These are phyloP conservation scores for Pseudopithomyces chartarum DNA, from an alignment of 2,329 filamentous ascomycete species.

Conservation along the genomic window DNA sequence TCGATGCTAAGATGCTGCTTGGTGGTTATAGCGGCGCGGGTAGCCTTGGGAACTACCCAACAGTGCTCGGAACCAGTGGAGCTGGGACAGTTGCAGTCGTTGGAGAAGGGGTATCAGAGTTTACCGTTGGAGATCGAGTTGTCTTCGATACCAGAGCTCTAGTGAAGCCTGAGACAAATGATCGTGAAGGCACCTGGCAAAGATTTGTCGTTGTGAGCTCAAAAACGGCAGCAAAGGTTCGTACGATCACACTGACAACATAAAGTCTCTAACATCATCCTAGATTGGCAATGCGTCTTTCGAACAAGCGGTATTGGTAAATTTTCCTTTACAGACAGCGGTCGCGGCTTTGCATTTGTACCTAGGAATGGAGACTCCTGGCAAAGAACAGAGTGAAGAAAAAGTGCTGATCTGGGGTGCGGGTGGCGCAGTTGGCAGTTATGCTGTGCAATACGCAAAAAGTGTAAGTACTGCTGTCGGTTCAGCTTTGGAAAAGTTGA, in stretches of 20 bases:
- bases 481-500: not conserved
- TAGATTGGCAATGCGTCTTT: conserved; percentile 32
- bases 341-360: conserved; percentile 33
- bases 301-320: conserved; percentile 30
- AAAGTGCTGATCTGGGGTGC: conserved; percentile 35
- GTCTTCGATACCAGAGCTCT: conserved; percentile 30
- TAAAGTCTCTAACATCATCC: not conserved
- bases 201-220: conserved; percentile 22
- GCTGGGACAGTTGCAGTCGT: conserved; percentile 53
- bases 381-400: conserved; percentile 23
- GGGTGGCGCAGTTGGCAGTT: conserved; percentile 32
- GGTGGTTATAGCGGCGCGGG: conserved; percentile 26
- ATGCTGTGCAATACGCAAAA: conserved; percentile 33
- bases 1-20: conserved; percentile 32
- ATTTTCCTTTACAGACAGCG: conserved; percentile 34
- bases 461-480: conserved; percentile 17
- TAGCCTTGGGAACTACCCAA: conserved; percentile 18
- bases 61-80: conserved; percentile 26
- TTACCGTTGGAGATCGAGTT: conserved; percentile 52
- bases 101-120: conserved; percentile 48
- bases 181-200: conserved; percentile 31
- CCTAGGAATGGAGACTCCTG: conserved; percentile 28
- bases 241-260: not conserved
- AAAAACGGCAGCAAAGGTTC: conserved; percentile 26
- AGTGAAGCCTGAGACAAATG: conserved; percentile 23